Evolutionary conservation across 345 rosid species (phyloP), one percentile per base, ranked within the genome.

Genomic region (Ailanthus altissimus): DNA sequence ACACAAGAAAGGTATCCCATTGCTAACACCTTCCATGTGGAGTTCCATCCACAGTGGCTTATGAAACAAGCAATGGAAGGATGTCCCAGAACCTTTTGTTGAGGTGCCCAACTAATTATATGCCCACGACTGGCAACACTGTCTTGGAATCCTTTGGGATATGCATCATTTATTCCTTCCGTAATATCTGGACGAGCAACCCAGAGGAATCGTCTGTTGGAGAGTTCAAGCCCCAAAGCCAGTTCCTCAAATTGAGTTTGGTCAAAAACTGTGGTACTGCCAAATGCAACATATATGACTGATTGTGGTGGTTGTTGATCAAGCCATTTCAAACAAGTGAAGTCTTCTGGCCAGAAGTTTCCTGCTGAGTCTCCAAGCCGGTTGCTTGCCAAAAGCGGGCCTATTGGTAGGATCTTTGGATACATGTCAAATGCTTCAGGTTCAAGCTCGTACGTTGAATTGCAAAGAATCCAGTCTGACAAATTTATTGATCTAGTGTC

Each of bases 11-110:
- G 93, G 93, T 21, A 85, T 69, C 5, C 92, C 92, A 21, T 75
- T 84, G 63, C 83, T 70, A 2, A 81, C 77, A n/a, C 87, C 89
- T 78, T 92, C 93, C 63, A 89, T 51, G 85, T 80, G 28, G 94
- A 89, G 71, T 87, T 89, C 94, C 91, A 89, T 21, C 92, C 90
- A n/a, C 89, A 87, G 42, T 87, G 92, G 80, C 87, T 87, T 50
- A 84, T 76, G 60, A 83, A 84, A 65, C 88, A 83, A 43, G 86
- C 89, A 14, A 83, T 56, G 1, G 82, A 81, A 60, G 79, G 69
- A 68, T 70, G 77, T 4, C 64, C 66, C 32, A 84, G 75, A 26
- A 87, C 78, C 63, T 77, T 78, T 14, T 76, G 77, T 61, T 84
- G 90, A 64, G 90, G 81, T 49, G 78, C 86, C 90, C 90, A 84